Base-by-base conservation (phyloP, 495 filamentous ascomycete genomes). In the Pyronema omphalodes region DNA sequence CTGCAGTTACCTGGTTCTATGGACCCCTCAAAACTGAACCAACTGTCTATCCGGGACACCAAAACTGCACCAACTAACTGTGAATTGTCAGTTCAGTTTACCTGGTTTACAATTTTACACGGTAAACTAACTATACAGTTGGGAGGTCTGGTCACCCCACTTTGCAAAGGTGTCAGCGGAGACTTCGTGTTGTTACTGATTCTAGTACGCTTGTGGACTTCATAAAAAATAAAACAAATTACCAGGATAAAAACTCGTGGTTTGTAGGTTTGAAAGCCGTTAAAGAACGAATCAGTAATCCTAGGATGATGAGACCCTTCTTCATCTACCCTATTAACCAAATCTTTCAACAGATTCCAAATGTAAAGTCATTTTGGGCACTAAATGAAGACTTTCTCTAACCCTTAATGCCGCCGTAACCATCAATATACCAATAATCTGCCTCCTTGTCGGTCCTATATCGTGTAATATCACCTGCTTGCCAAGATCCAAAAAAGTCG, bases 101-200 rank as follows among this genome's bases (percentile, higher is more conserved):
- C n/a, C n/a, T n/a, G n/a, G n/a, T n/a, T n/a, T n/a, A n/a, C n/a
- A n/a, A n/a, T n/a, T n/a, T n/a, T n/a, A n/a, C n/a, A n/a, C n/a
- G n/a, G n/a, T n/a, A n/a, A n/a, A n/a, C n/a, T n/a, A n/a, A n/a
- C n/a, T n/a, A n/a, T n/a, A n/a, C n/a, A n/a, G n/a, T n/a, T n/a
- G n/a, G n/a, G n/a, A n/a, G n/a, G n/a, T n/a, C n/a, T n/a, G 75
- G 69, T 98, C 91, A 12, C 89, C 91, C 91, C 91, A 98, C 60
- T 96, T 96, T 9, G 93, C 94, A 44, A 98, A 68, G 35, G 80
- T 82, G 17, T 93, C 91, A 46, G 95, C 80, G 2, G 86, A 83
- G 7, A 94, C 68, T 61, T 96, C 91, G n/a, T 65, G 64, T 84
- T 86, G 70, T 84, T 85, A 40, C 89, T 89, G 17, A 57, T 48